These are phyloP conservation scores for Phytophthora chlamydospora DNA, from an alignment of 352 stramenopile species.

Conservation along the genomic window DNA sequence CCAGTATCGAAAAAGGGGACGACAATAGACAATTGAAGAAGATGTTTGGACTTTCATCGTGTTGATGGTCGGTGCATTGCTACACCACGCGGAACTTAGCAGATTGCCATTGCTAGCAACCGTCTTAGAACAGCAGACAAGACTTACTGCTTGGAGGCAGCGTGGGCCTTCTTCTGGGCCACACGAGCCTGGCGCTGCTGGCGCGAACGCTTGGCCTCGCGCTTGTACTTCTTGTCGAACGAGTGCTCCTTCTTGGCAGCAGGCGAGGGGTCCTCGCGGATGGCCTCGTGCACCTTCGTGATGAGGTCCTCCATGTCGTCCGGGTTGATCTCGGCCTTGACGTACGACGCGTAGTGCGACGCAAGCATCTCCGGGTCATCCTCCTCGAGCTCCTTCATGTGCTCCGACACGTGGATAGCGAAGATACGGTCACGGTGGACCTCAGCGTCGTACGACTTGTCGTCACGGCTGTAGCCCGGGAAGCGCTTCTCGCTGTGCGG, in stretches of 20 bases:
- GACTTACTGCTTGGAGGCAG: slow-evolving; percentile 60
- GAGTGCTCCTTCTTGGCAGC: slow-evolving; percentile 92
- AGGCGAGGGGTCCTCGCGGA: slow-evolving; percentile 96
- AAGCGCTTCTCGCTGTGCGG: slow-evolving; percentile 99
- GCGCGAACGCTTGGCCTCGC: slow-evolving; percentile 92
- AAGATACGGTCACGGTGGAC: slow-evolving; percentile 99
- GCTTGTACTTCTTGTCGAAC: slow-evolving; percentile 96
- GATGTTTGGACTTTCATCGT: slow-evolving; percentile 51
- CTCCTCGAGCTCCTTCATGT: slow-evolving; percentile 99
- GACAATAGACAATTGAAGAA: too few relatives aligned
- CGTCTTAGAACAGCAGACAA: slow-evolving; percentile 11
- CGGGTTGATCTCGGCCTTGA: slow-evolving; percentile 91
- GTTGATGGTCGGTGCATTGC: slow-evolving; percentile 22
- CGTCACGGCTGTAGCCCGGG: slow-evolving; percentile 98
- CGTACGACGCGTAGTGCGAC: slow-evolving; percentile 96
- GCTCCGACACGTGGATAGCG: slow-evolving; percentile 97
- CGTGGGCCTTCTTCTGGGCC: slow-evolving; percentile 97
- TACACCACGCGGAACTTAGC: slow-evolving; percentile 19
- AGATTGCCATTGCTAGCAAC: background rate
- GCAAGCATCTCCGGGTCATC: slow-evolving; percentile 99
- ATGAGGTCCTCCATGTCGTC: slow-evolving; percentile 94
- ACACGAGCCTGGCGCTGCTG: slow-evolving; percentile 96
- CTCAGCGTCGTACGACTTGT: slow-evolving; percentile 99
- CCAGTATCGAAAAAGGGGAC: too few relatives aligned
- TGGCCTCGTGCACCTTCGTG: slow-evolving; percentile 96